Evolutionary conservation across 2,329 filamentous ascomycete species (phyloP).

Genomic region (Aspergillus sp.): DNA sequence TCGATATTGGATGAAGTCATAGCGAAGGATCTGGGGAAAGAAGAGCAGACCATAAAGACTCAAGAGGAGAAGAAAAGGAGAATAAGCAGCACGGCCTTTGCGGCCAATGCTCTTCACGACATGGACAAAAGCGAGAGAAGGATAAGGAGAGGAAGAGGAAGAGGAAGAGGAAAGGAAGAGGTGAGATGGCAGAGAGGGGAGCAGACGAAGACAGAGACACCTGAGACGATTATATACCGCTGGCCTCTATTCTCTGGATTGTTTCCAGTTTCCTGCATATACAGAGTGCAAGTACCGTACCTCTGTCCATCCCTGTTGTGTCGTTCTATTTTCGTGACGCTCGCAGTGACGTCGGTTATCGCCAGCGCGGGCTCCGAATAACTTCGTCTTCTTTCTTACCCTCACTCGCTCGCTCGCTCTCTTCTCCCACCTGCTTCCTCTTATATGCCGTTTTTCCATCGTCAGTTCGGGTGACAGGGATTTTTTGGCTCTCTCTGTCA

Average conservation of each 20-base stretch:
- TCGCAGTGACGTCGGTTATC: not conserved
- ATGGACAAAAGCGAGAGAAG: conserved; percentile 2
- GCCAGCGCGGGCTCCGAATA: not conserved
- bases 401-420: not conserved
- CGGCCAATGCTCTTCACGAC: conserved; percentile 21
- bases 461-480: conserved; percentile 16
- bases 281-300: too few species aligned
- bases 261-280: not conserved
- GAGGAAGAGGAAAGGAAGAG: not conserved
- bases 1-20: conserved; percentile 63
- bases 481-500: conserved; percentile 12
- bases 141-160: not conserved
- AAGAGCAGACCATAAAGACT: not conserved
- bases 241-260: not conserved
- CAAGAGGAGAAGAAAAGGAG: not conserved
- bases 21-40: conserved; percentile 1
- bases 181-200: not conserved
- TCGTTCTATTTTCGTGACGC: too few species aligned
- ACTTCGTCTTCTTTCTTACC: not conserved
- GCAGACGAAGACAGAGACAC: not conserved
- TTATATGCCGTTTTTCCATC: not conserved
- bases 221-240: not conserved
- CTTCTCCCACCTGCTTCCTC: not conserved
- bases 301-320: too few species aligned
- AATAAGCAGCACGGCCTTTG: conserved; percentile 18